These are phyloP conservation scores for Alectoria sarmentosa DNA, from an alignment of 495 filamentous ascomycete genomes.

Conservation along the genomic window DNA sequence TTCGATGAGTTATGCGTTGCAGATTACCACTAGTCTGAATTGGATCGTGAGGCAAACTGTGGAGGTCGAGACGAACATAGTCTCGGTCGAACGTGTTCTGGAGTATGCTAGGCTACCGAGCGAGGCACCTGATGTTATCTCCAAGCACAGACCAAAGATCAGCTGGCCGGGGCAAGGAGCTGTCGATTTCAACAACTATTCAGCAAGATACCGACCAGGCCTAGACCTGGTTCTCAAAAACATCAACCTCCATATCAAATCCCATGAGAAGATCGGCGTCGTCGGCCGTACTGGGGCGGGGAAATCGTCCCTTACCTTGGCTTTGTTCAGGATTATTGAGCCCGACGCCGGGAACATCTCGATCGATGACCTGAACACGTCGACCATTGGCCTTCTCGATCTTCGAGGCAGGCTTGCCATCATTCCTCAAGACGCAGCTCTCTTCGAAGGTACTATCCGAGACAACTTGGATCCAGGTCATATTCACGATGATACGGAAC, in stretches of 20 bases:
- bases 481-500: conserved; percentile 93
- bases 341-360: conserved; percentile 68
- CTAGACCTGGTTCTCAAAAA: conserved; percentile 90
- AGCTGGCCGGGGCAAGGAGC: conserved; percentile 90
- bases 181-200: conserved; percentile 89
- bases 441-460: conserved; percentile 92
- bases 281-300: conserved; percentile 95
- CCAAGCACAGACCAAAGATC: conserved; percentile 74
- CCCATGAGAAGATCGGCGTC: conserved; percentile 96
- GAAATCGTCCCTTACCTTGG: conserved; percentile 90
- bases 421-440: conserved; percentile 95
- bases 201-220: conserved; percentile 80
- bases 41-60: conserved; percentile 99
- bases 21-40: conserved; percentile 97
- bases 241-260: conserved; percentile 83
- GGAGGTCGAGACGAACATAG: conserved; percentile 98
- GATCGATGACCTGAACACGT: conserved; percentile 85
- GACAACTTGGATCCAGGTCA: conserved; percentile 95
- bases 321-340: conserved; percentile 95
- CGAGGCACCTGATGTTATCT: conserved; percentile 92
- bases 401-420: conserved; percentile 88
- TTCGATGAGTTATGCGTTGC: conserved; percentile 92
- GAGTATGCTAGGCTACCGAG: conserved; percentile 92
- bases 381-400: conserved; percentile 82
- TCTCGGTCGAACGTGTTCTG: conserved; percentile 94